phyloP scores from a whole-genome alignment of 306 rosid genomes.

The Purshia tridentata region DNA sequence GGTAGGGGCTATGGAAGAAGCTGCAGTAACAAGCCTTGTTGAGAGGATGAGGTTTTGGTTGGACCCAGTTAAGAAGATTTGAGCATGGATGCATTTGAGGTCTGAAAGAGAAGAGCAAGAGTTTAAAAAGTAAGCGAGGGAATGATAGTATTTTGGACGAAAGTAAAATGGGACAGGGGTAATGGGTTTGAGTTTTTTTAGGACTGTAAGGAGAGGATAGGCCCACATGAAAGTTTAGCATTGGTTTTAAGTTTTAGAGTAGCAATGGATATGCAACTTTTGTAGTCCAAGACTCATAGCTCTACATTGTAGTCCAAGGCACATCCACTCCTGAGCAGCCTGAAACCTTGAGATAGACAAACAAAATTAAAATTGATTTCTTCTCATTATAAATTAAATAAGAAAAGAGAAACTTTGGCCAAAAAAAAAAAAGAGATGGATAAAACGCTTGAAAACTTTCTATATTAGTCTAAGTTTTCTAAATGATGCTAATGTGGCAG shows the following conservation, averaged over 20 bases:
- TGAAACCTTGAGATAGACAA: neutral
- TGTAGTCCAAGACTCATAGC: neutral
- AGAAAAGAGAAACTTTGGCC: neutral
- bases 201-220: neutral
- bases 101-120: conserved; percentile 21
- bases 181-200: neutral
- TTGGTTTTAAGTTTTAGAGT: neutral
- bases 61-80: conserved; percentile 4
- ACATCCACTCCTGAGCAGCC: neutral
- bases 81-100: conserved; percentile 22
- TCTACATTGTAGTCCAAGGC: neutral
- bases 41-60: conserved; percentile 13
- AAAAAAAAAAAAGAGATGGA: neutral
- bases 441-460: neutral
- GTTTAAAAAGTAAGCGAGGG: conserved; percentile 4
- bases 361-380: neutral
- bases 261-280: neutral
- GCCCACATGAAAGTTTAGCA: conserved; percentile 17
- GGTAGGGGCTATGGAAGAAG: conserved; percentile 16
- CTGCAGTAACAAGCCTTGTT: conserved; percentile 21
- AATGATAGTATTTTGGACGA: neutral
- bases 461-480: neutral
- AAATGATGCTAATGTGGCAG: neutral
- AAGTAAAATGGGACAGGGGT: neutral
- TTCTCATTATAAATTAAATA: neutral